These are phyloP conservation scores for Taphrina populina DNA, from an alignment of 1,139 yeast genomes.

Conservation along the genomic window DNA sequence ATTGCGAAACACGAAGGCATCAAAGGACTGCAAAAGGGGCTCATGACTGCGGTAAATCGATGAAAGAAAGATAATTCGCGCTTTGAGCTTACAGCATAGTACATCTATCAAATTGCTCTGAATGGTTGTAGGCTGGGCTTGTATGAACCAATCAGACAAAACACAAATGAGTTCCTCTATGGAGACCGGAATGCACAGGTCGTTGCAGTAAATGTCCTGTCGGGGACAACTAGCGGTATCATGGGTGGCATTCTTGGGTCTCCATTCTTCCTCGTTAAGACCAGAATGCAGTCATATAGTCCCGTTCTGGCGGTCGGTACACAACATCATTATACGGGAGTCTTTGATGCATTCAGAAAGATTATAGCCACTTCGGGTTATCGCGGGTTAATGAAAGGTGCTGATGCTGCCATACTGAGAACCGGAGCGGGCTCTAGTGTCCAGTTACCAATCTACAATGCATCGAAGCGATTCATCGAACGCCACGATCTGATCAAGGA, in stretches of 20 bases:
- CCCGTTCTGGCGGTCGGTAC: slow-evolving; percentile 72
- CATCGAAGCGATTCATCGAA: slow-evolving; percentile 62
- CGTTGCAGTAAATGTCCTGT: slow-evolving; percentile 60
- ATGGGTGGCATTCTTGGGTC: slow-evolving; percentile 89
- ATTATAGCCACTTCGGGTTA: slow-evolving; percentile 70
- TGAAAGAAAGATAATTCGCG: slow-evolving; percentile 8
- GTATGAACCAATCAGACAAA: slow-evolving; percentile 79
- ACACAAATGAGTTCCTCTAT: slow-evolving; percentile 57
- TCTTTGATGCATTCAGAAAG: slow-evolving; percentile 64
- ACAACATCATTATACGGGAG: slow-evolving; percentile 78
- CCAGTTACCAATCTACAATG: slow-evolving; percentile 88
- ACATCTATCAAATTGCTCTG: slow-evolving; percentile 80
- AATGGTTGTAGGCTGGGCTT: slow-evolving; percentile 93
- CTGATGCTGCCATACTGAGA: slow-evolving; percentile 88
- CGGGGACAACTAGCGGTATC: slow-evolving; percentile 83
- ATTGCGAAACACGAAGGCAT: slow-evolving; percentile 81
- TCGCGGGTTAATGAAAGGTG: slow-evolving; percentile 80
- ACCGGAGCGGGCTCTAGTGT: slow-evolving; percentile 96
- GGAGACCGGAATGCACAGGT: slow-evolving; percentile 54
- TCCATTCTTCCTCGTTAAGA: slow-evolving; percentile 86
- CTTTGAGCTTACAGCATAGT: slow-evolving; percentile 42
- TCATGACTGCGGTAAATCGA: slow-evolving; percentile 57
- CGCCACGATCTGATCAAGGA: slow-evolving; percentile 55
- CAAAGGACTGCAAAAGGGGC: slow-evolving; percentile 83
- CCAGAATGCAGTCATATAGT: slow-evolving; percentile 92